A percentile compares a stretch with the other conserved stretches of the same genome.
phyloP scores from a whole-genome alignment of 2,329 filamentous ascomycete species.

The Ophiosphaerella herpotricha region DNA sequence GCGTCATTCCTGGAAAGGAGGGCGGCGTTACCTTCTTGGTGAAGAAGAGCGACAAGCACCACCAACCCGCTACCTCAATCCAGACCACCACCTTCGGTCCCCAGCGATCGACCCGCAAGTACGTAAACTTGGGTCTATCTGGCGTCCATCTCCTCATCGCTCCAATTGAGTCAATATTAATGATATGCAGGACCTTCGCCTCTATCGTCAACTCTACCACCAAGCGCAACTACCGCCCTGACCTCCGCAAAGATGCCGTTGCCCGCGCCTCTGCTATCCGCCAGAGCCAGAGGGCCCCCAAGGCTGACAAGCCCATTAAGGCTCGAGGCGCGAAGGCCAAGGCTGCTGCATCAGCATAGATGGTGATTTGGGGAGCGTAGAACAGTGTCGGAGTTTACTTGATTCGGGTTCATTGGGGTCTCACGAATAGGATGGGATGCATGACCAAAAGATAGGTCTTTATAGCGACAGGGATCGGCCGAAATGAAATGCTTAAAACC shows the following conservation, averaged over 20 bases:
- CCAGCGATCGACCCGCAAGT: conserved; percentile 80
- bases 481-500: conserved; percentile 27
- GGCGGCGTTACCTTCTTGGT: conserved; percentile 78
- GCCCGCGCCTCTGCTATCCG: conserved; percentile 86
- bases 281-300: conserved; percentile 76
- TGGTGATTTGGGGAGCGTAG: conserved; percentile 7
- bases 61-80: conserved; percentile 73
- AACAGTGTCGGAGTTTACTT: conserved; percentile 20
- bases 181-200: conserved; percentile 73
- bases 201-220: conserved; percentile 80
- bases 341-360: conserved; percentile 60
- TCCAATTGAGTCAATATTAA: conserved; percentile 2
- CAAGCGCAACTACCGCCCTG: conserved; percentile 77
- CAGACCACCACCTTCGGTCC: conserved; percentile 71
- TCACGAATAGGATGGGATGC: conserved; percentile 17
- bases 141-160: not conserved
- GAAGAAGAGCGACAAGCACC: conserved; percentile 77
- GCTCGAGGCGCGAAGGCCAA: conserved; percentile 77
- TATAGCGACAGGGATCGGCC: conserved; percentile 14
- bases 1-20: conserved; percentile 75
- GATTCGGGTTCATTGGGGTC: conserved; percentile 22
- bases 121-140: conserved; percentile 48
- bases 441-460: conserved; percentile 17
- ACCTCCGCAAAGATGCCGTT: conserved; percentile 67
- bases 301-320: conserved; percentile 75